Evolutionary conservation across 2,329 filamentous ascomycete genomes (phyloP).

Genomic region (Periconia sp.): DNA sequence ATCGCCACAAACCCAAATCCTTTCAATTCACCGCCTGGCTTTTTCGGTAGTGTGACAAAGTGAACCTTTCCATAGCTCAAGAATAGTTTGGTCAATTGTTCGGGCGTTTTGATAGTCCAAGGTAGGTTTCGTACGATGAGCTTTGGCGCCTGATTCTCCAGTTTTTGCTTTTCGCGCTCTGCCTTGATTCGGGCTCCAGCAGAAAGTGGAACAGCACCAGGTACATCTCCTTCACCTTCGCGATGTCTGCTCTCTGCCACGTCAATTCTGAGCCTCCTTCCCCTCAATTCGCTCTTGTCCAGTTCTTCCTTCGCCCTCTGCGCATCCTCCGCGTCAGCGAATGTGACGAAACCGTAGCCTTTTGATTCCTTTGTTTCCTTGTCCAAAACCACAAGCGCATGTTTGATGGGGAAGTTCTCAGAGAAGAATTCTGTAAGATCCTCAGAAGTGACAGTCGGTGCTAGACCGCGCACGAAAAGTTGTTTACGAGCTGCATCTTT

Average conservation of each 20-base stretch:
- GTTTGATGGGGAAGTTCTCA: slow-evolving; percentile 90
- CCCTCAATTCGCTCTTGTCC: slow-evolving; percentile 75
- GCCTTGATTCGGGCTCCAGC: slow-evolving; percentile 62
- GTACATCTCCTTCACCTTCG: slow-evolving; percentile 43
- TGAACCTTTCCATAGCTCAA: slow-evolving; percentile 89
- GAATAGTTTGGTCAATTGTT: slow-evolving; percentile 79
- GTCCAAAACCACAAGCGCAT: slow-evolving; percentile 90
- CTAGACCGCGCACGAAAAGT: slow-evolving; percentile 88
- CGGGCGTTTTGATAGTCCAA: slow-evolving; percentile 88
- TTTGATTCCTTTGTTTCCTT: slow-evolving; percentile 82
- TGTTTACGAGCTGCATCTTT: slow-evolving; percentile 47
- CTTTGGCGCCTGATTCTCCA: slow-evolving; percentile 70
- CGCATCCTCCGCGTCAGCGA: slow-evolving; percentile 91
- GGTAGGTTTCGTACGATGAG: slow-evolving; percentile 92
- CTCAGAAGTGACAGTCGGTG: slow-evolving; percentile 76
- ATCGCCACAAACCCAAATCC: slow-evolving; percentile 94
- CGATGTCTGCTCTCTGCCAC: slow-evolving; percentile 84
- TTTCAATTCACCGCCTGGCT: slow-evolving; percentile 66
- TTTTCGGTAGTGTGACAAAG: slow-evolving; percentile 79
- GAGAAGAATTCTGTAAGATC: slow-evolving; percentile 87
- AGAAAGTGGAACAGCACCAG: slow-evolving; percentile 30
- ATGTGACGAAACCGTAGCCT: slow-evolving; percentile 96
- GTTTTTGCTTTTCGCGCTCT: slow-evolving; percentile 64
- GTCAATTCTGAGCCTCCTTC: slow-evolving; percentile 81
- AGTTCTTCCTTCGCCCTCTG: slow-evolving; percentile 77